These are phyloP conservation scores for Cryptosporidium ubiquitum DNA, from an alignment of 169 alveolate genomes.

Conservation along the genomic window DNA sequence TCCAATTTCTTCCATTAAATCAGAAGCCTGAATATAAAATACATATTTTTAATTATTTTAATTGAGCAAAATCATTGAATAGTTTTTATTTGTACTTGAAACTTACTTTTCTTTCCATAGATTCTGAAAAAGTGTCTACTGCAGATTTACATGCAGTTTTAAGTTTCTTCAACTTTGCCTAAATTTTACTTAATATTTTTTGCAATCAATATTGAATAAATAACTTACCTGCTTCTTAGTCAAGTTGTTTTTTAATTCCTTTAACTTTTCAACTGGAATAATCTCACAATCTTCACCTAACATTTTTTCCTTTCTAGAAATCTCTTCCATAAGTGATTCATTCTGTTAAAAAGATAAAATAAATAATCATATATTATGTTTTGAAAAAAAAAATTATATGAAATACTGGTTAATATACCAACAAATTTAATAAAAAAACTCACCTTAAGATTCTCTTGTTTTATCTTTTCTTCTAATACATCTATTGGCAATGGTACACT, in stretches of 20 bases:
- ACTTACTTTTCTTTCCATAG: slow-evolving; percentile 69
- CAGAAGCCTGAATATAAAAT: background rate
- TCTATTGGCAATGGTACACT: slow-evolving; percentile 50
- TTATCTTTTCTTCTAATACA: slow-evolving; percentile 44
- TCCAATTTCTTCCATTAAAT: slow-evolving; percentile 60
- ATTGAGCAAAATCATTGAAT: background rate
- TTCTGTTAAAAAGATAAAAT: background rate
- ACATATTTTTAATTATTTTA: background rate
- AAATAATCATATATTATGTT: background rate
- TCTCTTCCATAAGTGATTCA: slow-evolving; percentile 28
- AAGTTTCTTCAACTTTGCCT: slow-evolving; percentile 26
- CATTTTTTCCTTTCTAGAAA: slow-evolving; percentile 41
- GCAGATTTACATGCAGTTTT: slow-evolving; percentile 43
- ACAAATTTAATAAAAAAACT: background rate
- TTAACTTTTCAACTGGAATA: slow-evolving; percentile 24
- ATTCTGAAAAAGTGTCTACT: slow-evolving; percentile 58
- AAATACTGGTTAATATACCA: too few species aligned
- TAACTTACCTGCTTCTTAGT: slow-evolving; percentile 29
- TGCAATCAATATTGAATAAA: background rate
- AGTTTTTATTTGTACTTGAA: background rate
- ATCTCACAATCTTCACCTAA: slow-evolving; percentile 28
- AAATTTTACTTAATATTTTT: background rate
- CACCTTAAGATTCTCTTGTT: slow-evolving; percentile 16
- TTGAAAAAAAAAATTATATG: background rate
- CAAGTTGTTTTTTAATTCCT: slow-evolving; percentile 30